These are phyloP conservation scores for Ormosia semicastrata DNA, from an alignment of 306 rosid species.

Conservation along the genomic window DNA sequence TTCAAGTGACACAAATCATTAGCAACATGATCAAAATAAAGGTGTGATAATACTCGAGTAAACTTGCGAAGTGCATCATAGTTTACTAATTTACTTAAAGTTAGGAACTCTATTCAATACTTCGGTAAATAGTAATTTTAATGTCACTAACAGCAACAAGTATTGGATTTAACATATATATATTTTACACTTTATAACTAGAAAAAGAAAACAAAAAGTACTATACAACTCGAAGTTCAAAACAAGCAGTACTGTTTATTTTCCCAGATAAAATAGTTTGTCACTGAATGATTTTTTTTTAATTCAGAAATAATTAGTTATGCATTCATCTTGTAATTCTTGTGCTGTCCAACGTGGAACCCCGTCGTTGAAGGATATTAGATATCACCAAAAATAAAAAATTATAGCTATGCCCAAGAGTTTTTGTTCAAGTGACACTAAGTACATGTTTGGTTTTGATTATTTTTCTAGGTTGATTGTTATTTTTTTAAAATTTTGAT, in stretches of 20 bases:
- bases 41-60: constrained; percentile 8
- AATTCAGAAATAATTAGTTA: background rate
- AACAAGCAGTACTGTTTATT: too few relatives aligned
- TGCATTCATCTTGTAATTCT: background rate
- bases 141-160: background rate
- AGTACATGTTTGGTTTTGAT: too few relatives aligned
- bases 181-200: too few relatives aligned
- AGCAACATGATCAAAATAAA: background rate
- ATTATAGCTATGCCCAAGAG: too few relatives aligned
- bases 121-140: background rate
- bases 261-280: background rate
- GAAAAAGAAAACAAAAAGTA: too few relatives aligned
- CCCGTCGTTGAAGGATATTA: too few relatives aligned
- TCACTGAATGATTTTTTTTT: background rate
- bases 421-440: too few relatives aligned
- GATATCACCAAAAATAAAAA: too few relatives aligned
- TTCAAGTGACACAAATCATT: constrained; percentile 26
- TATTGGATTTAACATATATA: background rate
- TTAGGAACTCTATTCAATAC: background rate
- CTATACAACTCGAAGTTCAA: too few relatives aligned
- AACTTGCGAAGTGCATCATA: background rate
- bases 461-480: too few relatives aligned
- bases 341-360: too few relatives aligned
- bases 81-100: background rate
- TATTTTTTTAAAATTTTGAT: too few relatives aligned